phyloP scores from a whole-genome alignment of 345 rosid species.

The Pugionium dolabratum region DNA sequence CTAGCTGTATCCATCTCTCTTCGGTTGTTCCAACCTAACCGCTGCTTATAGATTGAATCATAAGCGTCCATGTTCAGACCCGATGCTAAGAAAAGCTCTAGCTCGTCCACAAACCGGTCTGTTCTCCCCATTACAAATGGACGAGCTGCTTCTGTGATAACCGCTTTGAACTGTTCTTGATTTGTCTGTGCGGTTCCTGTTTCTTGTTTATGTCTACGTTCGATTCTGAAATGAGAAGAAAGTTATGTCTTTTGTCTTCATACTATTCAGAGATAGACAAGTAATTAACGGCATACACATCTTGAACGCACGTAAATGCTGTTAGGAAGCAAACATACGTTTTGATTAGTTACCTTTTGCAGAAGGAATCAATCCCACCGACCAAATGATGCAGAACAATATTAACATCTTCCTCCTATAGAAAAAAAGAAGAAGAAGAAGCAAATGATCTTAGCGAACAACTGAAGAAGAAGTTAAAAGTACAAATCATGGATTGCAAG shows the following conservation, averaged over 20 bases:
- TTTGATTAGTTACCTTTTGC: conserved; percentile 49
- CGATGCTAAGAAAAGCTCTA: conserved; percentile 73
- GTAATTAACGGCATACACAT: neutral
- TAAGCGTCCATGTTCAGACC: conserved; percentile 73
- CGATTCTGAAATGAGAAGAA: conserved; percentile 40
- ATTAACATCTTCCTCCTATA: conserved; percentile 79
- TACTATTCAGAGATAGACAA: neutral
- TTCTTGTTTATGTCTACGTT: conserved; percentile 30
- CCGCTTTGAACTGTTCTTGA: conserved; percentile 55
- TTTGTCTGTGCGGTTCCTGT: conserved; percentile 42
- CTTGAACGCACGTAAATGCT: neutral
- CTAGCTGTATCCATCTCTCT: conserved; percentile 26
- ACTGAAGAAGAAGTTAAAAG: neutral
- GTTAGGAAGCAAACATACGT: no score
- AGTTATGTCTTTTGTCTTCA: neutral
- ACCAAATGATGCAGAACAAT: conserved; percentile 66
- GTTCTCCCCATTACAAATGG: conserved; percentile 67
- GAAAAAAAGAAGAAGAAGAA: neutral
- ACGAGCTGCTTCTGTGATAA: conserved; percentile 58
- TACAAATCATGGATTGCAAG: neutral
- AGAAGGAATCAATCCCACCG: conserved; percentile 66
- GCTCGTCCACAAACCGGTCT: conserved; percentile 58
- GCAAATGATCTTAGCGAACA: neutral
- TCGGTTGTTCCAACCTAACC: conserved; percentile 46
- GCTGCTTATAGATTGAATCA: conserved; percentile 59